Conservation (phyloP, 2,329 filamentous ascomycete genomes). For the Penicillium sp. region DNA sequence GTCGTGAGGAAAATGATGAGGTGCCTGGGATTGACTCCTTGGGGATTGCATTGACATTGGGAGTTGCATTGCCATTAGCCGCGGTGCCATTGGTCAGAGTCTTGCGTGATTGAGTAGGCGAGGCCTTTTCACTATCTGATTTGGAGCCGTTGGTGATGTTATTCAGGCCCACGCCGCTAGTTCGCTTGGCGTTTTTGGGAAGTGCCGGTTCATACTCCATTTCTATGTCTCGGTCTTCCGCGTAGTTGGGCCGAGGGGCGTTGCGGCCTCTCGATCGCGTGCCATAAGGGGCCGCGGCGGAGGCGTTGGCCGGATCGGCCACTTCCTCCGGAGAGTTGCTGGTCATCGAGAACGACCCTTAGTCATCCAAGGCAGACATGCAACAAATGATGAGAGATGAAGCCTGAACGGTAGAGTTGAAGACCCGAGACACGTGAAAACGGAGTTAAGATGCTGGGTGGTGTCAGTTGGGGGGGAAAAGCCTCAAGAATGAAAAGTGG, state of each 20-base stretch:
- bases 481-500: constrained; percentile 9
- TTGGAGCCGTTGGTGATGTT: constrained; percentile 34
- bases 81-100: constrained; percentile 38
- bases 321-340: constrained; percentile 43
- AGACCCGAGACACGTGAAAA: not conserved
- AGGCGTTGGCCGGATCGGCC: constrained; percentile 39
- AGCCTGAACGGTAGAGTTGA: not conserved
- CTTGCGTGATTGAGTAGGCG: constrained; percentile 43
- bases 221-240: constrained; percentile 88
- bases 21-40: constrained; percentile 58
- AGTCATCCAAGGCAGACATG: constrained; percentile 33
- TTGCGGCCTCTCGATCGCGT: constrained; percentile 90
- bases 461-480: constrained; percentile 16
- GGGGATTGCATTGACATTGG: constrained; percentile 22
- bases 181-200: constrained; percentile 35
- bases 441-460: constrained; percentile 1
- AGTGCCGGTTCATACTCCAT: constrained; percentile 71
- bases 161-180: constrained; percentile 23
- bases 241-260: constrained; percentile 86
- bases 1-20: constrained; percentile 57
- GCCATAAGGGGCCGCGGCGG: constrained; percentile 73
- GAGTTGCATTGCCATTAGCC: not conserved
- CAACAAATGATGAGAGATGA: constrained; percentile 1
- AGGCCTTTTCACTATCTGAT: constrained; percentile 38
- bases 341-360: constrained; percentile 45